Percentiles rank a stretch among this genome's conserved stretches.
These are phyloP conservation scores for Schrenkiella parvula DNA, from an alignment of 345 rosid species.

Conservation along the genomic window DNA sequence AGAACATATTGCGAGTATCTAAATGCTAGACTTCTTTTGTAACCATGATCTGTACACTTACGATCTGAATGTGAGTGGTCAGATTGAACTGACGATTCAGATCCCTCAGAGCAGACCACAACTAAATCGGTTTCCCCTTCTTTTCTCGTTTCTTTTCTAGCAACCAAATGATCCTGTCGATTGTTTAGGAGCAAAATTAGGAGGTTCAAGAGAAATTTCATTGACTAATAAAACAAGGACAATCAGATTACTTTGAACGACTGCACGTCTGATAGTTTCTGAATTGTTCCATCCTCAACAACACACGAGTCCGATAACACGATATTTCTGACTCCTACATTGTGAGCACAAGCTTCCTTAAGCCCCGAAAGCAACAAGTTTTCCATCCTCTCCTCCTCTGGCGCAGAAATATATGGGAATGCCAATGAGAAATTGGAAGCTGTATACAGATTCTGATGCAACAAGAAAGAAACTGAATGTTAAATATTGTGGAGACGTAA, in stretches of 20 bases:
- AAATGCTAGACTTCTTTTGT: neutral
- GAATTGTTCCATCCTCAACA: slow-evolving; percentile 49
- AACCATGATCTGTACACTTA: slow-evolving; percentile 28
- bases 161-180: slow-evolving; percentile 56
- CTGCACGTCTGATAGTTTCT: slow-evolving; percentile 52
- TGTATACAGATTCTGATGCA: slow-evolving; percentile 51
- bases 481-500: neutral
- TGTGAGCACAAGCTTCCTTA: slow-evolving; percentile 53
- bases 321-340: slow-evolving; percentile 43
- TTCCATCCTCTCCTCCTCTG: slow-evolving; percentile 69
- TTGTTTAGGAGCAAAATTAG: neutral
- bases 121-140: slow-evolving; percentile 58
- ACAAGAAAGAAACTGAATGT: neutral
- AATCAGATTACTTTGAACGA: slow-evolving; percentile 51
- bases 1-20: neutral
- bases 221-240: neutral
- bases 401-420: slow-evolving; percentile 71
- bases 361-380: slow-evolving; percentile 60
- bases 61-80: slow-evolving; percentile 49
- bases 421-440: slow-evolving; percentile 81
- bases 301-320: slow-evolving; percentile 70
- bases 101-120: slow-evolving; percentile 54
- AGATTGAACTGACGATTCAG: slow-evolving; percentile 35
- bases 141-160: slow-evolving; percentile 47
- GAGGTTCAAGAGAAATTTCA: neutral